These are phyloP conservation scores for Scedosporium apiospermum DNA, from an alignment of 2,329 filamentous ascomycete species.

Conservation along the genomic window DNA sequence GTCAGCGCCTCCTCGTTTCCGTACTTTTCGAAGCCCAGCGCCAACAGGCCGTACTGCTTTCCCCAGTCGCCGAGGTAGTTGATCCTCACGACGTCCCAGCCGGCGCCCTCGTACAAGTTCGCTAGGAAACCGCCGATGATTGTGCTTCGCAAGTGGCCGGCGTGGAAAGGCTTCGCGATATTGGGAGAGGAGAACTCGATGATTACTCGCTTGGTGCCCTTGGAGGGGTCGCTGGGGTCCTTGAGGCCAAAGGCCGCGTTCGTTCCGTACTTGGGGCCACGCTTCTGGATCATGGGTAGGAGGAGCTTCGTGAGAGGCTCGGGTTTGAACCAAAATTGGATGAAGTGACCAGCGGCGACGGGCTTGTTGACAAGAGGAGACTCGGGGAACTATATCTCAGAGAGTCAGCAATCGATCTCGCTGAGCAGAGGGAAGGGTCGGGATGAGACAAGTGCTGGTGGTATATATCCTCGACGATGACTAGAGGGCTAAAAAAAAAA, in stretches of 20 bases:
- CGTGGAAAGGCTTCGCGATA: slow-evolving; percentile 78
- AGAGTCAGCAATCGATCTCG: neutral
- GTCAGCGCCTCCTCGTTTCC: slow-evolving; percentile 63
- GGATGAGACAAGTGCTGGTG: no score
- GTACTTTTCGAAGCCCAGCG: slow-evolving; percentile 65
- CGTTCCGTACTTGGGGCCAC: slow-evolving; percentile 50
- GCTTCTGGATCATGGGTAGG: slow-evolving; percentile 58
- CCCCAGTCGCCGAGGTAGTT: slow-evolving; percentile 79
- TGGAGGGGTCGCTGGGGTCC: slow-evolving; percentile 50
- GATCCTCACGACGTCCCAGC: slow-evolving; percentile 65
- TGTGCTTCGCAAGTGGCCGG: slow-evolving; percentile 66
- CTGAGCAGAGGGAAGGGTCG: no score
- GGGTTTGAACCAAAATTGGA: slow-evolving; percentile 76
- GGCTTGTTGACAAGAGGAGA: slow-evolving; percentile 67
- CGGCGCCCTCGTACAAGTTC: slow-evolving; percentile 60
- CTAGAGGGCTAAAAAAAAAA: neutral
- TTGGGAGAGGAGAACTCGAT: slow-evolving; percentile 82
- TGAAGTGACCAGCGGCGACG: slow-evolving; percentile 53
- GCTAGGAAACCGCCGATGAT: slow-evolving; percentile 72
- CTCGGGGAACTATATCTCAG: slow-evolving; percentile 53
- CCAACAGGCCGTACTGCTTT: slow-evolving; percentile 65
- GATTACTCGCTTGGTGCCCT: slow-evolving; percentile 57
- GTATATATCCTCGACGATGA: neutral
- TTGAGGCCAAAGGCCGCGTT: slow-evolving; percentile 51
- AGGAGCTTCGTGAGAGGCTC: slow-evolving; percentile 54